Evolutionary conservation across 768 basidiomycete genomes (phyloP), one percentile per base, ranked within the genome.

Genomic region (Lactarius quietus): DNA sequence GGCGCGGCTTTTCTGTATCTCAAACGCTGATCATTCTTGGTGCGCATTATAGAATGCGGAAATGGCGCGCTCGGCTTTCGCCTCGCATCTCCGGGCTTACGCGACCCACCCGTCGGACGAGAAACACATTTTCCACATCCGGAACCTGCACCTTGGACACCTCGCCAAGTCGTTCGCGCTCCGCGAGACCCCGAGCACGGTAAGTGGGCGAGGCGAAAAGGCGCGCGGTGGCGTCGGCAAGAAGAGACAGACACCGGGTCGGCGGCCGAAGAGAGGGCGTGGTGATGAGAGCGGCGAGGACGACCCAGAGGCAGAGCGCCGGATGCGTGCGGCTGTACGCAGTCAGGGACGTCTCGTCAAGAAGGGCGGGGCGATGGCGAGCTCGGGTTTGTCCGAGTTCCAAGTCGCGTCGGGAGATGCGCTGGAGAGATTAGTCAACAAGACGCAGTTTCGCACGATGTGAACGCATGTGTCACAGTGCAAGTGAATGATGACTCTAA

Each of bases 41-140:
- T n/a, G n/a, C 12, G 17, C 55, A 58, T 65, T 3, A 66, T 20
- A 98, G 97, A 88, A 95, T 72, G 80, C 86, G 15, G 80, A 81
- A 17, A 74, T 88, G 18, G 94, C 97, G 20, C 85, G 92, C 33
- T 89, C 83, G 70, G 97, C 95, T 0, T 99, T 89, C 78, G 80
- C 86, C 39, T 97, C 96, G 0, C 94, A 96, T 75, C 87, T 98
- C 80, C 85, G 96, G 61, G 97, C 97, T 0, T 99, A 98, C 75
- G 90, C 97, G 36, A 99, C 97, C 0, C 97, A 99, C 77, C 95
- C 97, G 0, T 84, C 90, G 18, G 87, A 88, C 66, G 97, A 98
- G 76, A 99, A 98, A 73, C 88, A 93, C 69, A 92, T 98, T 59
- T 99, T 99, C 80, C 95, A 98, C 76, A 87, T 98, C 65, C 90